Conservation (phyloP, 1,284 basidiomycete species). For the Moniliophthora roreri region DNA sequence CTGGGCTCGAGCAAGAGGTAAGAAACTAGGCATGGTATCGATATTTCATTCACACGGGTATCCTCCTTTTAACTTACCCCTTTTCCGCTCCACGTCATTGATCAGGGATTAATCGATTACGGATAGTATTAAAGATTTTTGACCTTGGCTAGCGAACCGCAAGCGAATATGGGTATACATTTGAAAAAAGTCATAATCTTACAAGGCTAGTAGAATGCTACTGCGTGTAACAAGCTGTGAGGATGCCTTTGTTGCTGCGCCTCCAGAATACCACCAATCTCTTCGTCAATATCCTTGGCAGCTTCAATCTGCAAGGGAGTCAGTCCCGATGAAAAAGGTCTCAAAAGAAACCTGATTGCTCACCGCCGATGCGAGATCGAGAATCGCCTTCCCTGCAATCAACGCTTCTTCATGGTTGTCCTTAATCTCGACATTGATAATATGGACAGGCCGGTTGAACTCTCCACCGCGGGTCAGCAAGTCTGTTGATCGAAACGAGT, state of each 20-base stretch:
- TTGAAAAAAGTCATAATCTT: too few species aligned
- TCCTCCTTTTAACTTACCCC: too few species aligned
- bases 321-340: conserved; percentile 11
- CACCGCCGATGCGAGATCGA: conserved; percentile 91
- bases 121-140: too few species aligned
- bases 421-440: conserved; percentile 99
- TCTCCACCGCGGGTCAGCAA: conserved; percentile 88
- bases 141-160: too few species aligned
- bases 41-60: too few species aligned
- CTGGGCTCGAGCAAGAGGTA: too few species aligned
- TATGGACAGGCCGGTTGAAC: conserved; percentile 90
- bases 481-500: conserved; percentile 51
- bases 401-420: conserved; percentile 99
- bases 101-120: too few species aligned
- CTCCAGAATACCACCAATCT: conserved; percentile 86
- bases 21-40: too few species aligned
- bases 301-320: conserved; percentile 71
- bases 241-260: conserved; percentile 87
- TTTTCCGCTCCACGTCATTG: too few species aligned
- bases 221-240: conserved; percentile 89
- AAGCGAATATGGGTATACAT: too few species aligned
- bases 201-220: conserved; percentile 79
- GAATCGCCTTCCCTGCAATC: conserved; percentile 92
- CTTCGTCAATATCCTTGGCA: conserved; percentile 85
- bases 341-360: conserved; percentile 32